Percentiles rank a stretch among this genome's conserved stretches.
phyloP scores from a whole-genome alignment of 257 asterid genomes.

The Fraxinus anomala region DNA sequence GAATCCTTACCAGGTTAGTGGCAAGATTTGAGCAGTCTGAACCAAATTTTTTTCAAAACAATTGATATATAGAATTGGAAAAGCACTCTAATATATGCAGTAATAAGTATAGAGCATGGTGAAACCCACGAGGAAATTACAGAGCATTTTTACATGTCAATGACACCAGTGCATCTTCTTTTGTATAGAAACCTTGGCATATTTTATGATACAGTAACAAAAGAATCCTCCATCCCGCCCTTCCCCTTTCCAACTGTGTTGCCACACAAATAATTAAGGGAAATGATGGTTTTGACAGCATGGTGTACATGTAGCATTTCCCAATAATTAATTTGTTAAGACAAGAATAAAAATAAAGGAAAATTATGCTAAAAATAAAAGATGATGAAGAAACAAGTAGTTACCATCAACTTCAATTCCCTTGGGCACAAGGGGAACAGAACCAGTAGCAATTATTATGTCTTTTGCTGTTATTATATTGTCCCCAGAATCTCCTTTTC shows the following conservation, averaged over 20 bases:
- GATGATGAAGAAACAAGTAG: constrained; percentile 36
- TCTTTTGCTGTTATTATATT: constrained; percentile 77
- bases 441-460: constrained; percentile 92
- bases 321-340: no score
- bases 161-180: no score
- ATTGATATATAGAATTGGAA: neutral
- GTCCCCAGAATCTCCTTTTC: constrained; percentile 64
- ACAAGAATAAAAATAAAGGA: neutral
- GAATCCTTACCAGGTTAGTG: no score
- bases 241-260: no score
- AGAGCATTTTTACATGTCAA: neutral
- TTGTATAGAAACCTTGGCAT: no score
- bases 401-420: constrained; percentile 96
- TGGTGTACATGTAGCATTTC: no score
- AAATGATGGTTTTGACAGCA: no score
- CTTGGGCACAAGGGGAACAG: constrained; percentile 86
- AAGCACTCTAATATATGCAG: neutral
- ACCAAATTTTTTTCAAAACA: neutral
- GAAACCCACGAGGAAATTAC: neutral
- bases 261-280: no score
- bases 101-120: neutral
- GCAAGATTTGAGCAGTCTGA: neutral
- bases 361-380: constrained; percentile 23
- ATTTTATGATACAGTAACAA: no score
- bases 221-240: no score